Evolutionary conservation across 169 alveolate genomes (phyloP).

Genomic region (Babesia sp.): DNA sequence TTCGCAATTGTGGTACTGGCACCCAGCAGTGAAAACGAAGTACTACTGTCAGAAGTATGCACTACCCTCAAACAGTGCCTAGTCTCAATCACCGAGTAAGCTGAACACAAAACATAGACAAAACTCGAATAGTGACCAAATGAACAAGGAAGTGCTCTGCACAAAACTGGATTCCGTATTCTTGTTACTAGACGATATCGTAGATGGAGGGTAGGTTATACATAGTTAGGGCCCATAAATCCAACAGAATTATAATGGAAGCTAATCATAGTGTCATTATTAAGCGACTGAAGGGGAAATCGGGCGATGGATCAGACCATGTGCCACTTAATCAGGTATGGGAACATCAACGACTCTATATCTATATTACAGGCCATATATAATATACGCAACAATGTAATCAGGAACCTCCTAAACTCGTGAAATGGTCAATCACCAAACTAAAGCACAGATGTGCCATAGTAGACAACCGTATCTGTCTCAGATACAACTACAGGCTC

Average conservation of each 20-base stretch:
- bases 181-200: constrained; percentile 72
- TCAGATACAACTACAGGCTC: too few species aligned
- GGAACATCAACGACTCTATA: not conserved
- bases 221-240: not conserved
- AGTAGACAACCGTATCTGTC: too few species aligned
- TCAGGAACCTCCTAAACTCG: constrained; percentile 59
- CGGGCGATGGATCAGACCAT: constrained; percentile 44
- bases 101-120: not conserved
- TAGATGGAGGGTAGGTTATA: constrained; percentile 72
- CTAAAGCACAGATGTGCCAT: not conserved
- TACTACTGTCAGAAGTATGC: constrained; percentile 66
- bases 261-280: constrained; percentile 42
- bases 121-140: constrained; percentile 41
- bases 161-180: constrained; percentile 73
- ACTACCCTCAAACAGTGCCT: constrained; percentile 61
- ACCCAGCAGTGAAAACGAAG: constrained; percentile 69
- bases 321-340: constrained; percentile 63
- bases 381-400: constrained; percentile 65
- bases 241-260: constrained; percentile 63
- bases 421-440: constrained; percentile 5
- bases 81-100: constrained; percentile 59
- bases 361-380: constrained; percentile 50
- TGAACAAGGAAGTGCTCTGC: constrained; percentile 59
- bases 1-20: constrained; percentile 64
- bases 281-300: constrained; percentile 53